Evolutionary conservation across 78 protist genomes (phyloP).

Genomic region (Mantamonas sphyraenae): DNA sequence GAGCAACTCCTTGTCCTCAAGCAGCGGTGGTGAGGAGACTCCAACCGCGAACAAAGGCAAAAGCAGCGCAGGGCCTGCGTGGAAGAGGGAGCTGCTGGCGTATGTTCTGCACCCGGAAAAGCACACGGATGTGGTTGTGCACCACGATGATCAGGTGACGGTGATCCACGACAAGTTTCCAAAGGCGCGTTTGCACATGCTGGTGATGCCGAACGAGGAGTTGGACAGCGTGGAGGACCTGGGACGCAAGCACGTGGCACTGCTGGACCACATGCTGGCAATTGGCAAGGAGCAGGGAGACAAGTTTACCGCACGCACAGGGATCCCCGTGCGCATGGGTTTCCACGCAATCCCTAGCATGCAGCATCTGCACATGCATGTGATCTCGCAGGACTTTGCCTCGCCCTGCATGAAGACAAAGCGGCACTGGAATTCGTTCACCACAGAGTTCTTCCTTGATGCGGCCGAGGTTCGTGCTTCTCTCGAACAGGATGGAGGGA

Average conservation of each 20-base stretch:
- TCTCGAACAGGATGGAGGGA: not conserved
- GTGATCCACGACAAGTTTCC: not conserved
- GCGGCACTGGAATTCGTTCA: conserved; percentile 74
- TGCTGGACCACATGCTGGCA: not conserved
- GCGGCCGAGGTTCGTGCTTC: conserved; percentile 1
- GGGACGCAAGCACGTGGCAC: not conserved
- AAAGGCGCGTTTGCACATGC: not conserved
- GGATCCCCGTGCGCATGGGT: not conserved
- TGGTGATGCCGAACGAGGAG: not conserved
- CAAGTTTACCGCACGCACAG: not conserved
- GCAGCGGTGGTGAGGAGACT: too few species aligned
- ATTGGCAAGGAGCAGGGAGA: not conserved
- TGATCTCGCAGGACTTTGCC: conserved; percentile 53
- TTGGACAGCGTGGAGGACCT: not conserved
- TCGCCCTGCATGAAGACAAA: conserved; percentile 48
- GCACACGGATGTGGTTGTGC: too few species aligned
- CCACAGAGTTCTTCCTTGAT: conserved; percentile 45
- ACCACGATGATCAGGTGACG: too few species aligned
- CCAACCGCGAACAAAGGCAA: too few species aligned
- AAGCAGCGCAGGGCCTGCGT: too few species aligned
- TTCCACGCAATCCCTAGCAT: conserved; percentile 17
- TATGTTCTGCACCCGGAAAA: too few species aligned
- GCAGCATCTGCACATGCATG: conserved; percentile 54
- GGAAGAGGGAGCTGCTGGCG: too few species aligned
- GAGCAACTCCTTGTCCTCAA: too few species aligned